Evolutionary conservation across 176 grass and related monocot species (phyloP).

Genomic region (Musa acuminata): DNA sequence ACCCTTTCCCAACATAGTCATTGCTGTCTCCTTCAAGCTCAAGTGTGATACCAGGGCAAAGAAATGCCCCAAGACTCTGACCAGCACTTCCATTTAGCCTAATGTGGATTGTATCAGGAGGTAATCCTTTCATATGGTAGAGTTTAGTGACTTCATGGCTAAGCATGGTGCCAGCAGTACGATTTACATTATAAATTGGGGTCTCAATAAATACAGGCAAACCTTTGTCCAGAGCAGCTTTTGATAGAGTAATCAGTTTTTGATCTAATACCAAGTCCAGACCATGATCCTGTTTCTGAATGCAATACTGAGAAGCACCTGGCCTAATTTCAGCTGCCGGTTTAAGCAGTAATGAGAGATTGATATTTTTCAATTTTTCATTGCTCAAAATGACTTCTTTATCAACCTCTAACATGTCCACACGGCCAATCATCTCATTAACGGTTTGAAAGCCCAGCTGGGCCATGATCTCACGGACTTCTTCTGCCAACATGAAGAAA

Average conservation of each 20-base stretch:
- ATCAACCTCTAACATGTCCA: slow-evolving; percentile 91
- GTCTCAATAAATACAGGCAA: slow-evolving; percentile 62
- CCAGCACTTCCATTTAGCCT: slow-evolving; percentile 86
- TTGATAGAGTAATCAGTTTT: slow-evolving; percentile 55
- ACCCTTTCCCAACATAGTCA: slow-evolving; percentile 96
- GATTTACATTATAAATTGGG: slow-evolving; percentile 65
- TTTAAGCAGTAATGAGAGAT: slow-evolving; percentile 80
- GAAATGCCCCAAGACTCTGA: slow-evolving; percentile 90
- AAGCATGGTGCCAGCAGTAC: slow-evolving; percentile 84
- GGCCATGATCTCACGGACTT: slow-evolving; percentile 92
- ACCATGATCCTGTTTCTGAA: slow-evolving; percentile 89
- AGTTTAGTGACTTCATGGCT: slow-evolving; percentile 89
- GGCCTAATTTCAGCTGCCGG: slow-evolving; percentile 69
- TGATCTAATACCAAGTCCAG: slow-evolving; percentile 86
- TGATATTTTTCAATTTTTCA: slow-evolving; percentile 90
- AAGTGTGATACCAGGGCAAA: slow-evolving; percentile 92
- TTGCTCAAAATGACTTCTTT: slow-evolving; percentile 71
- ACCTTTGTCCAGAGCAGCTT: slow-evolving; percentile 51
- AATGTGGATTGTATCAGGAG: slow-evolving; percentile 68
- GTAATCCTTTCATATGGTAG: slow-evolving; percentile 78
- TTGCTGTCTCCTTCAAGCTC: slow-evolving; percentile 98
- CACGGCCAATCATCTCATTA: slow-evolving; percentile 83
- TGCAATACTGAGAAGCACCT: slow-evolving; percentile 73
- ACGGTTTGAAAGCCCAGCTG: slow-evolving; percentile 64
- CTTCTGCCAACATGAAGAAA: slow-evolving; percentile 99